A percentile compares a stretch with the other conserved stretches of the same genome.
phyloP scores from a whole-genome alignment of 148 eudicot species.

The Polygonum aviculare region DNA sequence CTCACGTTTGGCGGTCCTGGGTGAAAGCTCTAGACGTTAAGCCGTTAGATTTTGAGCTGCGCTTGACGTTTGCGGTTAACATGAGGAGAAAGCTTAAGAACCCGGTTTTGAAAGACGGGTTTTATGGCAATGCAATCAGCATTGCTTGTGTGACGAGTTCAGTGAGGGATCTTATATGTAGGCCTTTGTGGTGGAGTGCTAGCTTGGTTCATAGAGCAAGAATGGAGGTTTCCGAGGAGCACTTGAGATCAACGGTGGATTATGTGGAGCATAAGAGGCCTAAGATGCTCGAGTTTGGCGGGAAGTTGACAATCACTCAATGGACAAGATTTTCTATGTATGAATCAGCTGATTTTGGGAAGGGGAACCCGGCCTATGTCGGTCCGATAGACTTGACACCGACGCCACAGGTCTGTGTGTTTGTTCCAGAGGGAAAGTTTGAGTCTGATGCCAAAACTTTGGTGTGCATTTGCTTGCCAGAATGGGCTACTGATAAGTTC shows the following conservation, averaged over 20 bases:
- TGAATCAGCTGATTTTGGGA: constrained; percentile 87
- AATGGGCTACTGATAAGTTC: constrained; percentile 41
- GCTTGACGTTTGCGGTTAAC: constrained; percentile 82
- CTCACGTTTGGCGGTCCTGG: constrained; percentile 96
- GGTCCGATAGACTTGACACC: constrained; percentile 90
- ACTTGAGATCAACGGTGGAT: constrained; percentile 71
- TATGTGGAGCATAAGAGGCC: constrained; percentile 64
- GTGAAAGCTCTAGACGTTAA: constrained; percentile 69
- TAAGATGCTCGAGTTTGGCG: constrained; percentile 71
- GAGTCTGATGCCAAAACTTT: constrained; percentile 45
- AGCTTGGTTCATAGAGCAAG: constrained; percentile 57
- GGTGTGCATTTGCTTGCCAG: constrained; percentile 91
- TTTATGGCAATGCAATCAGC: constrained; percentile 77
- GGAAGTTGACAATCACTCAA: constrained; percentile 80
- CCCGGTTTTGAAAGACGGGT: constrained; percentile 55
- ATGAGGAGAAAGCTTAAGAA: constrained; percentile 54
- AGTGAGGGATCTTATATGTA: constrained; percentile 34
- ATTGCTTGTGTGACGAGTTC: constrained; percentile 65
- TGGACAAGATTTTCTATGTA: constrained; percentile 88
- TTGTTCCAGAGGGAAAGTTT: constrained; percentile 56
- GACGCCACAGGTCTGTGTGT: constrained; percentile 85
- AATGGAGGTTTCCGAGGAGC: constrained; percentile 54
- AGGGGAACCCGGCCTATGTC: constrained; percentile 75
- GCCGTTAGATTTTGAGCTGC: constrained; percentile 53
- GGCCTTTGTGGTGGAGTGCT: constrained; percentile 28